phyloP scores from a whole-genome alignment of 176 grass and related monocot species.

The Canna indica region DNA sequence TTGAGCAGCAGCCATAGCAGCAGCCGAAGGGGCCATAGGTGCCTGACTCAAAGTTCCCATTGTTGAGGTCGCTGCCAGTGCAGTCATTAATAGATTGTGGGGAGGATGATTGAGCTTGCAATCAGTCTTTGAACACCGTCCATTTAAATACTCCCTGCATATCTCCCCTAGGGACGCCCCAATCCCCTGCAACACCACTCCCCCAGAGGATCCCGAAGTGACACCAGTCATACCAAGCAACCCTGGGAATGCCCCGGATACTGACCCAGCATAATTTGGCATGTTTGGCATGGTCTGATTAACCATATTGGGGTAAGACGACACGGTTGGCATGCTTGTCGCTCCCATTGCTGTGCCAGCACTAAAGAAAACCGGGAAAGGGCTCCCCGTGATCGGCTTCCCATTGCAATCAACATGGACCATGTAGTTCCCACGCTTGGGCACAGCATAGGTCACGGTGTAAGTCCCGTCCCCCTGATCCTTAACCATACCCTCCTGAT shows the following conservation, averaged over 20 bases:
- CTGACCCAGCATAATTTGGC: slow-evolving; percentile 72
- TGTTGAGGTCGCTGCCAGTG: slow-evolving; percentile 46
- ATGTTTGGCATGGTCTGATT: slow-evolving; percentile 99
- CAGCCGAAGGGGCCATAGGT: slow-evolving; percentile 75
- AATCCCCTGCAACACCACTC: slow-evolving; percentile 65
- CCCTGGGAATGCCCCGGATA: slow-evolving; percentile 45
- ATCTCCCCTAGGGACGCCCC: slow-evolving; percentile 80
- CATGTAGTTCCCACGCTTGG: slow-evolving; percentile 88
- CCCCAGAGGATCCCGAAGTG: slow-evolving; percentile 37
- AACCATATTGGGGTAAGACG: slow-evolving; percentile 63
- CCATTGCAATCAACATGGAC: slow-evolving; percentile 64
- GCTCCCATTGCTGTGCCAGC: slow-evolving; percentile 16
- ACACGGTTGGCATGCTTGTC: not conserved
- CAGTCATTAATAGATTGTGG: slow-evolving; percentile 65
- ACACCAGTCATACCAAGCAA: slow-evolving; percentile 42
- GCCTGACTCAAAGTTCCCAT: slow-evolving; percentile 50
- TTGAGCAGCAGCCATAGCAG: slow-evolving; percentile 92
- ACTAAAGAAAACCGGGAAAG: slow-evolving; percentile 97
- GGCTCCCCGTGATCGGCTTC: slow-evolving; percentile 69
- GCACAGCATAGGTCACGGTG: slow-evolving; percentile 59
- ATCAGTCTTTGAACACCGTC: slow-evolving; percentile 49
- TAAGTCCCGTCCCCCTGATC: slow-evolving; percentile 78
- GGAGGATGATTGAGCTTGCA: slow-evolving; percentile 76
- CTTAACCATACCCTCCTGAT: slow-evolving; percentile 61
- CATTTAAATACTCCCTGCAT: slow-evolving; percentile 65